phyloP scores from a whole-genome alignment of 257 asterid species.

The Nicotiana attenuata region DNA sequence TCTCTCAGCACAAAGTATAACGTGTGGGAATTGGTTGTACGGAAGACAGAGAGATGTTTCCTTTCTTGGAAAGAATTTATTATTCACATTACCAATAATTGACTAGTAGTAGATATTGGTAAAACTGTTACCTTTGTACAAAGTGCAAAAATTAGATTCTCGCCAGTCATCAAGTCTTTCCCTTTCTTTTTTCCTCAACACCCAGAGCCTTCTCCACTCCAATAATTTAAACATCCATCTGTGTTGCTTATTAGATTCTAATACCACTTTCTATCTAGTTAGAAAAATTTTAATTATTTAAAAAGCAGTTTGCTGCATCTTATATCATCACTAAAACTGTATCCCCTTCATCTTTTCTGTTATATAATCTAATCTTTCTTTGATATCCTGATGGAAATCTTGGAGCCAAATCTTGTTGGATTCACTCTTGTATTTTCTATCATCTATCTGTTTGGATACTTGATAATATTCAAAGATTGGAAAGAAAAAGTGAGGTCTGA shows the following conservation, averaged over 20 bases:
- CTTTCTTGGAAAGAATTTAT: neutral
- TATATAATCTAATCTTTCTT: neutral
- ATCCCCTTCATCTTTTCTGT: neutral
- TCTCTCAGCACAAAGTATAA: constrained; percentile 30
- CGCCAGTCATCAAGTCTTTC: neutral
- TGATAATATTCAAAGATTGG: constrained; percentile 51
- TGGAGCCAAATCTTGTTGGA: constrained; percentile 10
- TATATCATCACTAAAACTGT: too few relatives aligned
- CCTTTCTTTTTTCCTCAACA: neutral
- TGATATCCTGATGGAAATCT: neutral
- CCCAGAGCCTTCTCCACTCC: neutral
- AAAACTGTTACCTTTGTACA: neutral
- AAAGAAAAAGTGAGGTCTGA: constrained; percentile 30
- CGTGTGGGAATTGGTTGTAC: neutral
- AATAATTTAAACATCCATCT: neutral
- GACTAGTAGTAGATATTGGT: neutral
- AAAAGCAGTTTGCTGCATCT: neutral
- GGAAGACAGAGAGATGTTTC: neutral
- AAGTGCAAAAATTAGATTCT: neutral
- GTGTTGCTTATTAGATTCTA: neutral
- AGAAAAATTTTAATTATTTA: neutral
- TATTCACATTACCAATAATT: neutral
- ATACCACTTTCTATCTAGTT: neutral
- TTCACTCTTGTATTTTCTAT: constrained; percentile 44
- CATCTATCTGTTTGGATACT: constrained; percentile 41